Evolutionary conservation across 345 rosid species (phyloP).

Genomic region (Orychophragmus violaceus): DNA sequence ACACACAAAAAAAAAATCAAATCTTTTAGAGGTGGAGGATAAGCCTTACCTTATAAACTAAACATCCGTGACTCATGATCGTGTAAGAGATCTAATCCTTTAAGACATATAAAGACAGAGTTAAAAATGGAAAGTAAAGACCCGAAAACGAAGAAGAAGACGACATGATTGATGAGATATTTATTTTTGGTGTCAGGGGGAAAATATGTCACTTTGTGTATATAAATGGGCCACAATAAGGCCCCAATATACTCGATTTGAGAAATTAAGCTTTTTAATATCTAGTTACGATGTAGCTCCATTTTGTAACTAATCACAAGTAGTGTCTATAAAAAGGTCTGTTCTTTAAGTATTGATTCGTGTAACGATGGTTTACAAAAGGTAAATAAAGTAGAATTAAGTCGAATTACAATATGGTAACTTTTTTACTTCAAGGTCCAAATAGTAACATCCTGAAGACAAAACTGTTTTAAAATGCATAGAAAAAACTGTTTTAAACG

Average conservation of each 20-base stretch:
- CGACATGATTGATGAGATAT: conserved; percentile 13
- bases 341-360: background rate
- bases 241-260: conserved; percentile 16
- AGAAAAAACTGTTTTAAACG: too few relatives aligned
- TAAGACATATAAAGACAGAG: background rate
- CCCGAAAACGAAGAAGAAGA: conserved; percentile 25
- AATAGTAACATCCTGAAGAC: too few relatives aligned
- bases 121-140: background rate
- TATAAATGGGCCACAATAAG: conserved; percentile 23
- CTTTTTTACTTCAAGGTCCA: too few relatives aligned
- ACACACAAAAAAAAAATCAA: background rate
- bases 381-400: too few relatives aligned
- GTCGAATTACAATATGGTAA: background rate
- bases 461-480: too few relatives aligned
- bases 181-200: background rate
- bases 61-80: conserved; percentile 10
- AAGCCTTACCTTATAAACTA: background rate
- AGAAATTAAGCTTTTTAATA: too few relatives aligned
- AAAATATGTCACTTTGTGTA: background rate
- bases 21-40: conserved; percentile 7
- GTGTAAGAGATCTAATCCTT: conserved; percentile 25
- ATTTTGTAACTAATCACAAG: background rate
- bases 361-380: background rate
- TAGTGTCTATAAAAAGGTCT: too few relatives aligned
- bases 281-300: too few relatives aligned